Evolutionary conservation across 1,284 basidiomycete species (phyloP).

Genomic region (Hypsizygus ulmarius): DNA sequence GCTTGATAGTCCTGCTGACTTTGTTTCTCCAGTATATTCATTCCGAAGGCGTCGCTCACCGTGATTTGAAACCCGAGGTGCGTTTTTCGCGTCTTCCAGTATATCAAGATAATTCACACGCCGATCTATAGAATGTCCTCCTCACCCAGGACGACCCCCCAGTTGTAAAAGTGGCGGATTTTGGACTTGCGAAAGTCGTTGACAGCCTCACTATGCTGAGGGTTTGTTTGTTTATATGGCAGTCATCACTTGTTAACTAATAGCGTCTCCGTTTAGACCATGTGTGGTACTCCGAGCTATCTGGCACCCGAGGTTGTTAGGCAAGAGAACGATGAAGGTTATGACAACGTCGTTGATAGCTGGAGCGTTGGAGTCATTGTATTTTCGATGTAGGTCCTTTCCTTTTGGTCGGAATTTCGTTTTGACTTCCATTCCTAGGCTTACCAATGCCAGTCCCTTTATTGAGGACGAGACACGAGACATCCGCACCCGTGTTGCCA

Average conservation of each 20-base stretch:
- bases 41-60: slow-evolving; percentile 73
- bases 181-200: slow-evolving; percentile 88
- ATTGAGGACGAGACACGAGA: slow-evolving; percentile 61
- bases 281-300: slow-evolving; percentile 85
- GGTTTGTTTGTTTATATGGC: slow-evolving; percentile 36
- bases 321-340: slow-evolving; percentile 66
- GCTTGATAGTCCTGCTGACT: slow-evolving; percentile 12
- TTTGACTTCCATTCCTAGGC: slow-evolving; percentile 41
- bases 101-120: neutral
- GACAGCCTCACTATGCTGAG: slow-evolving; percentile 70
- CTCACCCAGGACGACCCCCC: slow-evolving; percentile 66
- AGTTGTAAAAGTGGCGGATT: slow-evolving; percentile 84
- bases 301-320: slow-evolving; percentile 88
- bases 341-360: slow-evolving; percentile 83
- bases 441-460: slow-evolving; percentile 71
- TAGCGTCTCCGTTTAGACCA: slow-evolving; percentile 49
- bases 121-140: slow-evolving; percentile 58
- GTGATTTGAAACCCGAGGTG: slow-evolving; percentile 90
- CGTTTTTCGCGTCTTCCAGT: slow-evolving; percentile 7
- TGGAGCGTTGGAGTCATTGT: slow-evolving; percentile 94
- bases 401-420: neutral
- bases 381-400: slow-evolving; percentile 68
- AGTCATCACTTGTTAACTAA: neutral
- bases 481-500: slow-evolving; percentile 50
- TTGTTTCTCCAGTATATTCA: slow-evolving; percentile 67